phyloP scores from a whole-genome alignment of 805 yeast genomes.

The Candida coquimbonensis region DNA sequence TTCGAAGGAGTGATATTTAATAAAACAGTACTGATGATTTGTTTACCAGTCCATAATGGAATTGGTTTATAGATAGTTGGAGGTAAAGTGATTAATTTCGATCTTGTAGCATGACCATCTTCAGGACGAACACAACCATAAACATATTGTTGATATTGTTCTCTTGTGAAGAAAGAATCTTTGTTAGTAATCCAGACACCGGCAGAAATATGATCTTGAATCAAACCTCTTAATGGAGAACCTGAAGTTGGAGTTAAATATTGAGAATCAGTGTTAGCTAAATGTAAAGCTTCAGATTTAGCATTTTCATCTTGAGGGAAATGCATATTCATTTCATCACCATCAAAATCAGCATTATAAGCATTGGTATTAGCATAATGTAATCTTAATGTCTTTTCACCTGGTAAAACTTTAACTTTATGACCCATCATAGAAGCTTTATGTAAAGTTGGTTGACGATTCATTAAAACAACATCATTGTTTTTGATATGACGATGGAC shows the following conservation, averaged over 20 bases:
- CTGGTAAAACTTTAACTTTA: slow-evolving; percentile 92
- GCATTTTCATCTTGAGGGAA: slow-evolving; percentile 98
- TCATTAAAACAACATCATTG: slow-evolving; percentile 94
- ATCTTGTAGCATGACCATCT: slow-evolving; percentile 85
- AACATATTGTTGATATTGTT: slow-evolving; percentile 85
- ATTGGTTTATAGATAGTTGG: slow-evolving; percentile 85
- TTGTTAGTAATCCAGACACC: slow-evolving; percentile 98
- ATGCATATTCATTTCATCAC: slow-evolving; percentile 99
- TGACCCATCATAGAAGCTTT: slow-evolving; percentile 99
- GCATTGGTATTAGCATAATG: slow-evolving; percentile 99
- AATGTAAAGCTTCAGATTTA: slow-evolving; percentile 87
- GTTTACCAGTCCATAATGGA: slow-evolving; percentile 97
- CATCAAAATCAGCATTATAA: slow-evolving; percentile 97
- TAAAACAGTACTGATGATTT: slow-evolving; percentile 86
- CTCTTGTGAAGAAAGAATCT: slow-evolving; percentile 86
- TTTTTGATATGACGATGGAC: slow-evolving; percentile 92
- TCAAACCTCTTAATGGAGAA: slow-evolving; percentile 95
- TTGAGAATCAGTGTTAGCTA: slow-evolving; percentile 97
- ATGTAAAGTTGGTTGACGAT: slow-evolving; percentile 98
- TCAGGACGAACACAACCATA: slow-evolving; percentile 96
- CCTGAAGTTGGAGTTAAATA: slow-evolving; percentile 98
- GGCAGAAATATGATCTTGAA: slow-evolving; percentile 97
- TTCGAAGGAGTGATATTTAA: slow-evolving; percentile 79
- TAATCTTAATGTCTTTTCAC: slow-evolving; percentile 91
- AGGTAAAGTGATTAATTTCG: slow-evolving; percentile 67